phyloP scores from a whole-genome alignment of 805 yeast genomes.

The Candida piceae region DNA sequence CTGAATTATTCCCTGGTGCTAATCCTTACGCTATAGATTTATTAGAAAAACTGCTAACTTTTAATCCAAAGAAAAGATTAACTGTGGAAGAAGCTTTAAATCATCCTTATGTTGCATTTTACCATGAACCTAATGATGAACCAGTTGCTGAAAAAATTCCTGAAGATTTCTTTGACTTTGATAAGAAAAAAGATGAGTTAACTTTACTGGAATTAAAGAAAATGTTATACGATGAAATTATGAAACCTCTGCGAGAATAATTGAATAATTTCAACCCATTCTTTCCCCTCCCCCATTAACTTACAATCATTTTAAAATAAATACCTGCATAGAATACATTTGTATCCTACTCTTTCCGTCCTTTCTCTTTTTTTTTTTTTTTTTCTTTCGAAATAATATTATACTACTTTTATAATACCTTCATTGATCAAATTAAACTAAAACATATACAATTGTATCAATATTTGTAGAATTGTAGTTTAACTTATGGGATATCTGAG shows the following conservation, averaged over 20 bases:
- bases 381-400: too few relatives aligned
- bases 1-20: constrained; percentile 43
- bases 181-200: constrained; percentile 73
- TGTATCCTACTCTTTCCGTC: too few relatives aligned
- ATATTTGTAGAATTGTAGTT: too few relatives aligned
- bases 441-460: too few relatives aligned
- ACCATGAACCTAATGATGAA: constrained; percentile 94
- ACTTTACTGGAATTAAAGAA: constrained; percentile 71
- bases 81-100: constrained; percentile 77
- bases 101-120: constrained; percentile 82
- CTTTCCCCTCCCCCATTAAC: too few relatives aligned
- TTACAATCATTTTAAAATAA: too few relatives aligned
- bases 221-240: constrained; percentile 76
- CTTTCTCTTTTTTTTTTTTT: too few relatives aligned
- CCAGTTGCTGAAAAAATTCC: constrained; percentile 82
- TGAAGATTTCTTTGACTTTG: constrained; percentile 85
- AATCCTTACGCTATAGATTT: constrained; percentile 68
- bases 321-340: too few relatives aligned
- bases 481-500: background rate
- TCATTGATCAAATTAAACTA: too few relatives aligned
- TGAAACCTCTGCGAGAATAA: constrained; percentile 38
- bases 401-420: too few relatives aligned
- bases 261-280: background rate
- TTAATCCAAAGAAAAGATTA: constrained; percentile 79
- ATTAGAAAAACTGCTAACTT: constrained; percentile 64